These are phyloP conservation scores for Colletotrichum simmondsii DNA, from an alignment of 2,329 filamentous ascomycete species.

Conservation along the genomic window DNA sequence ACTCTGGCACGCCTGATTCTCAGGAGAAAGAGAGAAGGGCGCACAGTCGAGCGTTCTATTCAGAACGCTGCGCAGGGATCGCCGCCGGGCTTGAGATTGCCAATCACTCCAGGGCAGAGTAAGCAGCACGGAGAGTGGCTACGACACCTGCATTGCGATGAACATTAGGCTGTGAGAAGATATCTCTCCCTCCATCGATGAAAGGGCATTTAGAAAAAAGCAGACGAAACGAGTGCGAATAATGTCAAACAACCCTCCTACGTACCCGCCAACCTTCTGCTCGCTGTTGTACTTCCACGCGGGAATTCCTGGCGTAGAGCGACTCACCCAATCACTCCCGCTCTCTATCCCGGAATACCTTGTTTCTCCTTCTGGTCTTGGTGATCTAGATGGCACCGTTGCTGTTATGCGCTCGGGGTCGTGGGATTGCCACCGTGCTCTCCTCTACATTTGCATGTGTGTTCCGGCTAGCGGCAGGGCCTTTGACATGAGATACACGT, in stretches of 20 bases:
- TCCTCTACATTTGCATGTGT: not conserved
- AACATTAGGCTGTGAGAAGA: constrained; percentile 27
- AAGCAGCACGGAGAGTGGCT: not conserved
- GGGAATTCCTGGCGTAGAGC: not conserved
- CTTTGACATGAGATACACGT: constrained; percentile 4
- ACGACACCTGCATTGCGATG: constrained; percentile 19
- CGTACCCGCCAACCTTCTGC: not conserved
- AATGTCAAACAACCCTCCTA: not conserved
- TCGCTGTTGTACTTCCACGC: not conserved
- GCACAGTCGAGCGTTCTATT: not conserved
- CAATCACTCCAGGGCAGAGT: not conserved
- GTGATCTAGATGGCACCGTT: not conserved
- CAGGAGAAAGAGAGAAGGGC: not conserved
- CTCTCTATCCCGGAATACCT: not conserved
- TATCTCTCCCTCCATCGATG: constrained; percentile 6
- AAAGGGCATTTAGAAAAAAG: not conserved
- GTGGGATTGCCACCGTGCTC: constrained; percentile 16
- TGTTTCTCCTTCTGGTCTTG: not conserved
- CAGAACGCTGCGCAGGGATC: not conserved
- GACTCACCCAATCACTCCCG: not conserved
- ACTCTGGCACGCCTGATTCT: not conserved
- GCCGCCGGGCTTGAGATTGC: not conserved
- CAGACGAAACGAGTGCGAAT: constrained; percentile 12
- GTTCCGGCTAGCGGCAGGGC: not conserved
- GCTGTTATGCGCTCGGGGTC: constrained; percentile 18